Percentiles rank a stretch among this genome's conserved stretches.
Evolutionary conservation across 371 early-diverging fungal genomes (phyloP).

Genomic region (Nematocida homosporus): DNA sequence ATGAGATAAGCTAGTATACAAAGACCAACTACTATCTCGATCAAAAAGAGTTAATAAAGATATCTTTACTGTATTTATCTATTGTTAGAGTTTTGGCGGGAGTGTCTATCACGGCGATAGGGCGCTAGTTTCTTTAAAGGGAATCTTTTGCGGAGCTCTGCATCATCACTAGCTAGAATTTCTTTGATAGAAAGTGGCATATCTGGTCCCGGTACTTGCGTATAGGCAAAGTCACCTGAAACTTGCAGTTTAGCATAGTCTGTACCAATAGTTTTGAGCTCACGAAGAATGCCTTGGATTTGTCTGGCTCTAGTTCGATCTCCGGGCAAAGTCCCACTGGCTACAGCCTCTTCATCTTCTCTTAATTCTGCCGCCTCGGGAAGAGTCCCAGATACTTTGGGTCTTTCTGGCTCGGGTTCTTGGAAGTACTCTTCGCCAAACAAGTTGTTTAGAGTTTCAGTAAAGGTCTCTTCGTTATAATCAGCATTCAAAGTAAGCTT

Average conservation of each 20-base stretch:
- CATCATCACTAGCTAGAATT: constrained; percentile 41
- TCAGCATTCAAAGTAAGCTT: constrained; percentile 24
- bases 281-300: constrained; percentile 21
- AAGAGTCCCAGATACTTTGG: constrained; percentile 31
- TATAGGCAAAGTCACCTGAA: constrained; percentile 35
- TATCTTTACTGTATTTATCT: constrained; percentile 3
- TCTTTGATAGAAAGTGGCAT: constrained; percentile 26
- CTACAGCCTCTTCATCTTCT: constrained; percentile 29
- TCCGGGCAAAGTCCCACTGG: constrained; percentile 4
- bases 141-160: constrained; percentile 19
- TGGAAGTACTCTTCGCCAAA: constrained; percentile 50
- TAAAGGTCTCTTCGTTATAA: constrained; percentile 31
- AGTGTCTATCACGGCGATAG: constrained; percentile 14
- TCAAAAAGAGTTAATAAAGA: not conserved
- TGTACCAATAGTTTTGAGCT: constrained; percentile 34
- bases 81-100: not conserved
- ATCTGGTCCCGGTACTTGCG: constrained; percentile 8
- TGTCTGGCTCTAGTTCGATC: constrained; percentile 20
- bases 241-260: constrained; percentile 27
- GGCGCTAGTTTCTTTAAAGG: constrained; percentile 48
- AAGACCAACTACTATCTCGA: not conserved
- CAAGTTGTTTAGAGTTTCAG: constrained; percentile 5
- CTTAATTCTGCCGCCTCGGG: constrained; percentile 44
- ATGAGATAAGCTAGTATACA: not conserved
- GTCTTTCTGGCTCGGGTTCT: constrained; percentile 19